Conservation (phyloP, 345 rosid genomes). For the Syzygium oleosum region DNA sequence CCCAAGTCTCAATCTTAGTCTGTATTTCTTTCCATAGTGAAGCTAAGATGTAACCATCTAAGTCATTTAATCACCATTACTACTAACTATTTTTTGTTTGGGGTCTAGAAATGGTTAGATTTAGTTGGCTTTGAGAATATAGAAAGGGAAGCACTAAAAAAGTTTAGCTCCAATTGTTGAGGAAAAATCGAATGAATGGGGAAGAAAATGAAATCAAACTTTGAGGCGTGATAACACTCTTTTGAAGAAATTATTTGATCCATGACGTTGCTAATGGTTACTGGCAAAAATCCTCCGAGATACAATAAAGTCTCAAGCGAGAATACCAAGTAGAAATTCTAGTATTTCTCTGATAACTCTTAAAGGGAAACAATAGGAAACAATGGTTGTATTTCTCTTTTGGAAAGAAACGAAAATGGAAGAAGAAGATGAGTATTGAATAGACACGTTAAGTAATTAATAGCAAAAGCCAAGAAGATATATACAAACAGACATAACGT, state of each 20-base stretch:
- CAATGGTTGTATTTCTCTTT: too few species aligned
- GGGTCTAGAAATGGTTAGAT: conserved; percentile 69
- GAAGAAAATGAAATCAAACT: too few species aligned
- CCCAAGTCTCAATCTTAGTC: conserved; percentile 76
- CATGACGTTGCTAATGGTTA: too few species aligned
- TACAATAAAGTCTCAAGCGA: too few species aligned
- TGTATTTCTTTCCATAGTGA: conserved; percentile 8
- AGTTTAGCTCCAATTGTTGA: neutral
- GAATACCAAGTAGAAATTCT: neutral
- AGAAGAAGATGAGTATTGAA: neutral
- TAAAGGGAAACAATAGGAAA: neutral
- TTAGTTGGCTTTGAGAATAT: conserved; percentile 85
- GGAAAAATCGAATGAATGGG: too few species aligned
- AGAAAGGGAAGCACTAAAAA: conserved; percentile 58
- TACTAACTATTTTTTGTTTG: neutral
- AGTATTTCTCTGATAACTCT: too few species aligned
- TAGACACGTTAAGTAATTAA: neutral
- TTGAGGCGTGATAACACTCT: too few species aligned
- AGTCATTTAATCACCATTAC: neutral
- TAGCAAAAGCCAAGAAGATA: too few species aligned
- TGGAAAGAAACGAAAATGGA: neutral
- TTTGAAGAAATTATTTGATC: too few species aligned
- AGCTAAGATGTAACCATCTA: neutral
- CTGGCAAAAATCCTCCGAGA: too few species aligned
- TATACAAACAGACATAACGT: accelerated